Evolutionary conservation across 495 filamentous ascomycete species (phyloP).

Genomic region (Immersiella caudata): DNA sequence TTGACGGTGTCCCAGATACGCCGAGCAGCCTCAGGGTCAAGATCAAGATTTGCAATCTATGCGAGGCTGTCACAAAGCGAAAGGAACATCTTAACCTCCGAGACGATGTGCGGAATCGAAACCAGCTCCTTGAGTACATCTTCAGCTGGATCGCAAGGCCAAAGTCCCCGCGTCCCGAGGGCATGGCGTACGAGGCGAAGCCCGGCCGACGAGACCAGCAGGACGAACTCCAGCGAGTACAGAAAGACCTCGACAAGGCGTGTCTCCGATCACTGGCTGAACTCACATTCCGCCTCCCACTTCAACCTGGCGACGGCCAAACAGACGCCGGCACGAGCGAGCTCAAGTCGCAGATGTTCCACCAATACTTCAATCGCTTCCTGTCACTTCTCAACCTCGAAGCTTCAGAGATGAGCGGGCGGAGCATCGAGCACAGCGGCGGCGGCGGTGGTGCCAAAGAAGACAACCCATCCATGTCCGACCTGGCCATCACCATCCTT

Average conservation of each 20-base stretch:
- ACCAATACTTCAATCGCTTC: conserved; percentile 67
- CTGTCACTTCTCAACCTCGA: conserved; percentile 62
- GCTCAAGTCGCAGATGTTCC: conserved; percentile 66
- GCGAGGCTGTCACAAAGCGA: conserved; percentile 63
- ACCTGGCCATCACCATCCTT: conserved; percentile 64
- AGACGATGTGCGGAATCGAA: conserved; percentile 66
- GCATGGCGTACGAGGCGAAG: conserved; percentile 18
- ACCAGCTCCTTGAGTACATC: conserved; percentile 64
- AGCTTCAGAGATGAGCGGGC: conserved; percentile 44
- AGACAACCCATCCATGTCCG: conserved; percentile 53
- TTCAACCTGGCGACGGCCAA: conserved; percentile 64
- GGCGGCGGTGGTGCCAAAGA: conserved; percentile 43
- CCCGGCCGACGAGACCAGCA: conserved; percentile 34
- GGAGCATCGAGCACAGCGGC: conserved; percentile 34
- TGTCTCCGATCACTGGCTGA: conserved; percentile 62
- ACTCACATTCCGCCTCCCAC: conserved; percentile 63
- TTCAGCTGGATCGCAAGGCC: conserved; percentile 66
- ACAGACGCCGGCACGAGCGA: conserved; percentile 64
- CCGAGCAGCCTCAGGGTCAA: conserved; percentile 59
- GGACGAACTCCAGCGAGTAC: conserved; percentile 57
- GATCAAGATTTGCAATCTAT: conserved; percentile 67
- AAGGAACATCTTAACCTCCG: conserved; percentile 67
- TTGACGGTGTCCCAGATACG: conserved; percentile 56
- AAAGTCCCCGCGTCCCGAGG: conserved; percentile 42
- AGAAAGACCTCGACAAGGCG: conserved; percentile 64